Evolutionary conservation across 306 rosid genomes (phyloP).

Genomic region (Argentina anserina): DNA sequence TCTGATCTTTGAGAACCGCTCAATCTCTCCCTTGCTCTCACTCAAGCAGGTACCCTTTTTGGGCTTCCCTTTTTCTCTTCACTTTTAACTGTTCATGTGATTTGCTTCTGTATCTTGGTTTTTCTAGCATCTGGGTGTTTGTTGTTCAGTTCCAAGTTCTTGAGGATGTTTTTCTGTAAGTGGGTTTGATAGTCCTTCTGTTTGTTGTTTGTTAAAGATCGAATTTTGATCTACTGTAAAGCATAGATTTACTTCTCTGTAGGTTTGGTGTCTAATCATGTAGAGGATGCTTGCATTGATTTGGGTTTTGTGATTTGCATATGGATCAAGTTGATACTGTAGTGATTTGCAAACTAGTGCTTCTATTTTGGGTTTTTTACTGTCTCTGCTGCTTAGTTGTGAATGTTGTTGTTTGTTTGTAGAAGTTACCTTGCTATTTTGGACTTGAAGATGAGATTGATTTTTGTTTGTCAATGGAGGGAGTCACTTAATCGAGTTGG

Average conservation of each 20-base stretch:
- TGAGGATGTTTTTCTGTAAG: neutral
- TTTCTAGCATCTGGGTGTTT: constrained; percentile 38
- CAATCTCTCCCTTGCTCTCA: constrained; percentile 3
- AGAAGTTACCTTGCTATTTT: constrained; percentile 20
- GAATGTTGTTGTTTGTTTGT: constrained; percentile 20
- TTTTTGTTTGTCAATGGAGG: constrained; percentile 30
- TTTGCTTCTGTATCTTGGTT: constrained; percentile 31
- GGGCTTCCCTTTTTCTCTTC: constrained; percentile 30
- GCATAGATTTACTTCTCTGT: neutral
- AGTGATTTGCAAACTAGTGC: neutral
- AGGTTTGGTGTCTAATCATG: neutral
- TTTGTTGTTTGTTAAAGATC: neutral
- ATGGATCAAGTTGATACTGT: neutral
- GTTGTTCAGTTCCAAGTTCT: constrained; percentile 7
- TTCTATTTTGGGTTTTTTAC: neutral
- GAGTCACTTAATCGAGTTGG: constrained; percentile 23
- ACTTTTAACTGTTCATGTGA: constrained; percentile 35
- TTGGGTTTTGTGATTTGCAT: neutral
- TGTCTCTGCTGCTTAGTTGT: neutral
- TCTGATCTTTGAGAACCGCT: constrained; percentile 36
- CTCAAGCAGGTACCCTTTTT: constrained; percentile 34
- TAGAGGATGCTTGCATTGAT: neutral
- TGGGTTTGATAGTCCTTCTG: neutral
- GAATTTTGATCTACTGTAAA: constrained; percentile 6
- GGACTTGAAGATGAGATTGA: constrained; percentile 33